These are phyloP conservation scores for Stephania yunnanensis DNA, from an alignment of 164 flowering plant genomes.

Conservation along the genomic window DNA sequence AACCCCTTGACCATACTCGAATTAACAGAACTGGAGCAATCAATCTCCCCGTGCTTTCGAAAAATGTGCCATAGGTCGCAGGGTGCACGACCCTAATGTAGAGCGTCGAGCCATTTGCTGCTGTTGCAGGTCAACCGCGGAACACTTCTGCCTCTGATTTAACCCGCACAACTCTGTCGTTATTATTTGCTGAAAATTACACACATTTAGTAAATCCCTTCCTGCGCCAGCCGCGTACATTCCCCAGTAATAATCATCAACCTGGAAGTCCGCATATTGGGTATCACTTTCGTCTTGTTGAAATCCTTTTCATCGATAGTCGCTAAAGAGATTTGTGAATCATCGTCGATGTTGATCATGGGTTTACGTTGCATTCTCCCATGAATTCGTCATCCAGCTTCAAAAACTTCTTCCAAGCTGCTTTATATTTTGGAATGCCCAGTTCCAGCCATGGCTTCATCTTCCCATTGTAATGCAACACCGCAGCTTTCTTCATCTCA, in stretches of 20 bases:
- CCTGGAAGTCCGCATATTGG: neutral
- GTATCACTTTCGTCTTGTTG: slow-evolving; percentile 1
- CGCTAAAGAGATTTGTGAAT: neutral
- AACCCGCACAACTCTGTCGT: neutral
- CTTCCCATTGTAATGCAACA: slow-evolving; percentile 87
- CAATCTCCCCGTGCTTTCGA: neutral
- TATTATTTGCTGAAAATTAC: neutral
- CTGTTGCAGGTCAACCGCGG: neutral
- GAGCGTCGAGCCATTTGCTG: neutral
- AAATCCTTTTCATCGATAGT: slow-evolving; percentile 7
- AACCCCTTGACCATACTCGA: neutral
- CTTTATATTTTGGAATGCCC: slow-evolving; percentile 66
- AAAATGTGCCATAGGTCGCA: neutral
- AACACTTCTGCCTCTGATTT: neutral
- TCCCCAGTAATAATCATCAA: neutral
- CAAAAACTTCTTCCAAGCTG: slow-evolving; percentile 60
- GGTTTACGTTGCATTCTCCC: slow-evolving; percentile 71
- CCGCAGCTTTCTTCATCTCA: slow-evolving; percentile 47
- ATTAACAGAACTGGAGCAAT: neutral
- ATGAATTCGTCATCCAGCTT: slow-evolving; percentile 54
- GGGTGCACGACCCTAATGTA: neutral
- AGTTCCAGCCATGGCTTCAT: slow-evolving; percentile 99
- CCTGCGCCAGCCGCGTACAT: neutral
- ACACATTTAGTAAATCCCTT: neutral
- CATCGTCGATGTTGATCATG: slow-evolving; percentile 16